Base-by-base conservation (phyloP, 169 alveolate species). In the Plasmodium vivax region DNA sequence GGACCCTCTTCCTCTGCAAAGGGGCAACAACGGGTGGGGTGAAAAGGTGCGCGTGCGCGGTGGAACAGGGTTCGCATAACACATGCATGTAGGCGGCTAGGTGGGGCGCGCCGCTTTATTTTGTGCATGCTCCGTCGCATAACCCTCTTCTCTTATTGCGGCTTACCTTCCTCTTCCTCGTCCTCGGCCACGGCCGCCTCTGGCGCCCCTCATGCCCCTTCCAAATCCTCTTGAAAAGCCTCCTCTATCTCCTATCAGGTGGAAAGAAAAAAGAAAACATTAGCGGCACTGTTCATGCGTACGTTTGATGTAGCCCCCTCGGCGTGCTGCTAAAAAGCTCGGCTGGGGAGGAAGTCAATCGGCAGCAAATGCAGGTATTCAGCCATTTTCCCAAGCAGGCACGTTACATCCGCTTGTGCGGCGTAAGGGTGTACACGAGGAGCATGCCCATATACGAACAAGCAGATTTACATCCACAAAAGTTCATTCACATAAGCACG, bases 1-100 rank as follows among this genome's bases (percentile, higher is more conserved):
- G 45, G 98, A 96, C 30, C 99, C 98, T 68, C 98, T 96, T 77
- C 98, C 97, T 77, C 98, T 91, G 72, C 45, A 82, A 77, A 96
- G 95, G 34, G 14, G 43, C 2, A 74, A 30, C 3, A 74, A 74
- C 30, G 3, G 43, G 43, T 19, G 54, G 54, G 27, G 30, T n/a
- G 27, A 80, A 12, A 7, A 80, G 43, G 56, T 62, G 34, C 12
- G 34, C 1, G 2, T 19, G 36, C n/a, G 19, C 4, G n/a, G 27
- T 62, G 34, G 36, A 27, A 16, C 10, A n/a, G 10, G 3, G 34
- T 62, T 62, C 14, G 75, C 6, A 10, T 14, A 1, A 16, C 14
- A 27, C 34, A 16, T 19, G 34, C 12, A 62, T 47, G 58, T 9
- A 47, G n/a, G 58, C 58, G 4, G n/a, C n/a, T 47, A 1, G 58